phyloP scores from a whole-genome alignment of 1,284 basidiomycete genomes.

The Puccinia triticina region DNA sequence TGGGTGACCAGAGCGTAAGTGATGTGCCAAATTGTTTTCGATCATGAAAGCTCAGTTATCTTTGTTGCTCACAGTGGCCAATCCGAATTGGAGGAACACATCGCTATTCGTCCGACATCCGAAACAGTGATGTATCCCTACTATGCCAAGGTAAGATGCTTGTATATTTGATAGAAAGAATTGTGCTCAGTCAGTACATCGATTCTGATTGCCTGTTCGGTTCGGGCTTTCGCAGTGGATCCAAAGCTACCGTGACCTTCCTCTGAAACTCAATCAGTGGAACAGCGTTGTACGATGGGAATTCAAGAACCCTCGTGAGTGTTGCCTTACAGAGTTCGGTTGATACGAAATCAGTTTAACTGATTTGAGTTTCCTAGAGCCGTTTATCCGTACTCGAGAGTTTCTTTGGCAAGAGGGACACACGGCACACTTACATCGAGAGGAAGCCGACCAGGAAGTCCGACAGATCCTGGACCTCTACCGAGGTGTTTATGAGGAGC shows the following conservation, averaged over 20 bases:
- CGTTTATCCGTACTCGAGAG: constrained; percentile 97
- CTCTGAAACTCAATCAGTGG: constrained; percentile 97
- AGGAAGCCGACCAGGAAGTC: constrained; percentile 89
- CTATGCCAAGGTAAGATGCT: constrained; percentile 58
- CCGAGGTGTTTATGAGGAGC: constrained; percentile 91
- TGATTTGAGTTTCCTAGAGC: constrained; percentile 66
- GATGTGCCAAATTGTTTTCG: constrained; percentile 12
- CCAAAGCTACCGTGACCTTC: constrained; percentile 93
- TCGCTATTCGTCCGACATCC: constrained; percentile 96
- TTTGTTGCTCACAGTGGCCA: constrained; percentile 68
- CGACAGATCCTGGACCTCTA: constrained; percentile 93
- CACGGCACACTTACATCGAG: constrained; percentile 86
- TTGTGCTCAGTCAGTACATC: not conserved
- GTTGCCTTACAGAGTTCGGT: not conserved
- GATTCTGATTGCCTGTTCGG: not conserved
- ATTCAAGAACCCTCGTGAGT: constrained; percentile 94
- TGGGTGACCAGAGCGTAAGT: constrained; percentile 96
- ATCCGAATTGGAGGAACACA: constrained; percentile 92
- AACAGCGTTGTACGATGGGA: constrained; percentile 99
- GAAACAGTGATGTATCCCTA: constrained; percentile 95
- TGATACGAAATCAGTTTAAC: constrained; percentile 54
- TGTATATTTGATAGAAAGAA: too few relatives aligned
- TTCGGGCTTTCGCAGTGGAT: constrained; percentile 86
- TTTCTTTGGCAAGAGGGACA: constrained; percentile 99
- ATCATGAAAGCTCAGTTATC: not conserved